Evolutionary conservation across 768 basidiomycete genomes (phyloP), one percentile per base, ranked within the genome.

Genomic region (Suillus subalutaceus): DNA sequence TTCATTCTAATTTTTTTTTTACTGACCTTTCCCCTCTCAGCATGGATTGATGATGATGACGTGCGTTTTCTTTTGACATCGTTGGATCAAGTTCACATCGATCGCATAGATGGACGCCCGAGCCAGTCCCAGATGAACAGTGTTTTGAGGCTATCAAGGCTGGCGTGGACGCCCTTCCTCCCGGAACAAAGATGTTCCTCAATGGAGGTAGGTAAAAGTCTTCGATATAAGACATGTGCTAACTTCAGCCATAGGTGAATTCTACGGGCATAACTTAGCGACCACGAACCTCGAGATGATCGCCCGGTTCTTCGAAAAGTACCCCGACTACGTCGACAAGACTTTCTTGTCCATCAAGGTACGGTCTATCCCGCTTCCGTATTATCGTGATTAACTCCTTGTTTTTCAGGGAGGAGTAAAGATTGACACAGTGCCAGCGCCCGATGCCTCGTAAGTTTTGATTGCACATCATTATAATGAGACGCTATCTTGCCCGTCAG

Each of bases 111-210:
- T 85, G 82, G 87, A 82, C 70, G 18, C 78, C 82, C 12, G 75
- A 71, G 20, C 79, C 80, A 12, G 75, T 82, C 41, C 77, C 85
- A 2, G 88, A 91, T 64, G 87, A 87, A 63, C 81, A 86, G 41
- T 84, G 84, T 10, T 90, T 91, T 67, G 85, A 83, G 26, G 79
- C 86, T 2, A 89, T 91, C 78, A 86, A 85, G 72, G 82, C 82
- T 13, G 82, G 81, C 6, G 70, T 85, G 65, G 78, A 82, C 44
- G 73, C 78, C 0, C 70, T 83, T 41, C 82, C 83, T 1, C 68
- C 77, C 0, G 84, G 81, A 18, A 75, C 74, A 40, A 86, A 86
- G 71, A 81, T 84, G 71, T 68, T 86, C 58, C 66, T 88, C 68
- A 87, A 87, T 70, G 83, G 80, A 70, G 83, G 86, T 81, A 67